Conservation (phyloP, 2,329 filamentous ascomycete genomes). For the Aspergillus arachidicola region DNA sequence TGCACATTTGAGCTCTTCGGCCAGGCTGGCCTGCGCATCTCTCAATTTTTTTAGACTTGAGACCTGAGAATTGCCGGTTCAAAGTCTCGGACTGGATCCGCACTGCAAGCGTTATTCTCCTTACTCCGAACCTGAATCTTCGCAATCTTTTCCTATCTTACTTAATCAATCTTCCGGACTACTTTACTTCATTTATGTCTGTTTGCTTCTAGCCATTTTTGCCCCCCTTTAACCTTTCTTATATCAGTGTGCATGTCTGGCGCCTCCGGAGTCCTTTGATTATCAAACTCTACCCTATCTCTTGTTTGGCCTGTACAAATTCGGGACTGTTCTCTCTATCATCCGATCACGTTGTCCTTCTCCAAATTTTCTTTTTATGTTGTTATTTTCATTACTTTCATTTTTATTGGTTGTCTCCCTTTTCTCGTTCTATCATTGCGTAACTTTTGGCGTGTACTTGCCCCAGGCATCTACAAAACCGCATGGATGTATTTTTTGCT, state of each 20-base stretch:
- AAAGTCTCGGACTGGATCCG: constrained; percentile 24
- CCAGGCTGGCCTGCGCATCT: constrained; percentile 19
- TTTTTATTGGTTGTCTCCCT: constrained; percentile 8
- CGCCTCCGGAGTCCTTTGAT: constrained; percentile 27
- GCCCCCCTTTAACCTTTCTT: not conserved
- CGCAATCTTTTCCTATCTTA: not conserved
- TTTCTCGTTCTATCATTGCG: not conserved
- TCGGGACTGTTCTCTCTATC: constrained; percentile 13
- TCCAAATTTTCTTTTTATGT: constrained; percentile 1
- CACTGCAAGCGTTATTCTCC: constrained; percentile 13
- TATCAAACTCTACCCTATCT: constrained; percentile 17
- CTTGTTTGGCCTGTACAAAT: constrained; percentile 20
- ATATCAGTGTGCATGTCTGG: constrained; percentile 29
- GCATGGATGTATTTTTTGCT: constrained; percentile 16
- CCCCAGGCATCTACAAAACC: constrained; percentile 16
- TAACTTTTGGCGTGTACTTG: constrained; percentile 15
- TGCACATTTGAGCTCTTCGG: not conserved
- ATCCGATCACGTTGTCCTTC: constrained; percentile 14
- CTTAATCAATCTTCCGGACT: not conserved
- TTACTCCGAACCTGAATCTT: constrained; percentile 7
- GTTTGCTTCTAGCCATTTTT: not conserved
- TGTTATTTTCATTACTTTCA: no score
- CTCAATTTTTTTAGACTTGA: not conserved
- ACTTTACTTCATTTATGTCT: not conserved
- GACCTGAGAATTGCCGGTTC: constrained; percentile 1